phyloP scores from a whole-genome alignment of 768 basidiomycete genomes.

The Leucogyrophana mollusca region DNA sequence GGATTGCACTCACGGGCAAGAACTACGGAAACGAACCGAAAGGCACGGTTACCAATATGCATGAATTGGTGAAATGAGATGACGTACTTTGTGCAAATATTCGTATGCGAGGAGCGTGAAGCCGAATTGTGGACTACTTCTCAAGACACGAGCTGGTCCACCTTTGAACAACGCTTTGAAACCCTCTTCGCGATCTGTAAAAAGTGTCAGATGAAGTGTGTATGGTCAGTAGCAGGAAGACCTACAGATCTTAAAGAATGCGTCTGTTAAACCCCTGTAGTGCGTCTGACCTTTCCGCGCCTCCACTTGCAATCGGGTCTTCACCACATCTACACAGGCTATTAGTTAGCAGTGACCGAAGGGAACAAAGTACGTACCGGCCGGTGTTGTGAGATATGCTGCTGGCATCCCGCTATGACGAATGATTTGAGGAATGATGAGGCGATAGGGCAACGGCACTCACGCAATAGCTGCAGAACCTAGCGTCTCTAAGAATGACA shows the following conservation, averaged over 20 bases:
- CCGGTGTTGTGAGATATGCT: constrained; percentile 89
- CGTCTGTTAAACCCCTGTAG: constrained; percentile 89
- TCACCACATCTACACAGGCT: constrained; percentile 77
- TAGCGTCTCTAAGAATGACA: constrained; percentile 89
- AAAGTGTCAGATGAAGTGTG: neutral
- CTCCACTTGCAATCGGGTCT: constrained; percentile 94
- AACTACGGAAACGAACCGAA: constrained; percentile 19
- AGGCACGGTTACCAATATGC: neutral
- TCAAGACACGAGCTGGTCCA: constrained; percentile 81
- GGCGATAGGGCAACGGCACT: constrained; percentile 31
- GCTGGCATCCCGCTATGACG: constrained; percentile 91
- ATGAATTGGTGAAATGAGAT: constrained; percentile 5
- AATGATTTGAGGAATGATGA: constrained; percentile 26
- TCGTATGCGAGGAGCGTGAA: constrained; percentile 87
- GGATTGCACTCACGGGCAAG: constrained; percentile 26
- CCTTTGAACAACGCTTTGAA: constrained; percentile 91
- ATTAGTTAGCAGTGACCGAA: constrained; percentile 15
- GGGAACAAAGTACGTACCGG: constrained; percentile 48
- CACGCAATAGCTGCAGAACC: constrained; percentile 79
- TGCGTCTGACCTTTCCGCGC: constrained; percentile 86
- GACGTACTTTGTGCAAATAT: constrained; percentile 61
- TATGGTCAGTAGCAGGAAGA: constrained; percentile 14
- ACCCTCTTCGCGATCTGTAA: constrained; percentile 81
- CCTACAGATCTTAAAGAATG: constrained; percentile 87
- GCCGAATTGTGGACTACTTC: constrained; percentile 92